Percentiles rank a stretch among this genome's conserved stretches.
Evolutionary conservation across 768 basidiomycete genomes (phyloP).

Genomic region (Scleroderma bovista): DNA sequence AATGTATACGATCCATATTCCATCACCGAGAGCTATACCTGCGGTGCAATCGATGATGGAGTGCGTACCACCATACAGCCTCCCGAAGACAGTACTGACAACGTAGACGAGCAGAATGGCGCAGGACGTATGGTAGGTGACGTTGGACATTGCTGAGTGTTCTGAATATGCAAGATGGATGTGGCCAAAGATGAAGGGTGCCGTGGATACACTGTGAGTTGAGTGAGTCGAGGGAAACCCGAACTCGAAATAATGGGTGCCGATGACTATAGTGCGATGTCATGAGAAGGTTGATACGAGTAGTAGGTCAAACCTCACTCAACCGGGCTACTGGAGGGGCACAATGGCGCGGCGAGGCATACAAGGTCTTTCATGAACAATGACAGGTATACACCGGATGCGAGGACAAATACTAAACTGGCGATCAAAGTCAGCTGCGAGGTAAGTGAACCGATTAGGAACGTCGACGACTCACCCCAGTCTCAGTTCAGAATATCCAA

Average conservation of each 20-base stretch:
- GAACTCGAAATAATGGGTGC: constrained; percentile 81
- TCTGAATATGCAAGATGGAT: constrained; percentile 44
- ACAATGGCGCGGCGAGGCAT: constrained; percentile 86
- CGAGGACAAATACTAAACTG: constrained; percentile 66
- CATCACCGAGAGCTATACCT: constrained; percentile 60
- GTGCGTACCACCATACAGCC: constrained; percentile 87
- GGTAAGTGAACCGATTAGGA: neutral
- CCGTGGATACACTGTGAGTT: constrained; percentile 86
- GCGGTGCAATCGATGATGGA: constrained; percentile 69
- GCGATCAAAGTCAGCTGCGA: constrained; percentile 3
- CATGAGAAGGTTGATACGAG: neutral
- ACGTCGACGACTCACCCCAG: constrained; percentile 54
- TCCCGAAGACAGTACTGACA: constrained; percentile 70
- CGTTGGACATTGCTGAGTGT: constrained; percentile 38
- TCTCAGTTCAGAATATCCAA: constrained; percentile 68
- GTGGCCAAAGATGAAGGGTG: constrained; percentile 67
- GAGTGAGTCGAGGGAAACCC: constrained; percentile 97
- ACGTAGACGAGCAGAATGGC: constrained; percentile 51
- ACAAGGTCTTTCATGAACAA: constrained; percentile 86
- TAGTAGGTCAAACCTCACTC: constrained; percentile 43
- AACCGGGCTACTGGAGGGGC: constrained; percentile 88
- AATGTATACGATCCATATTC: constrained; percentile 50
- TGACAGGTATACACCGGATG: constrained; percentile 76
- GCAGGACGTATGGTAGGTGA: constrained; percentile 38
- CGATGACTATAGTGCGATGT: constrained; percentile 48